Base-by-base conservation (phyloP, 208 protist genomes). In the Leishmania arabica region DNA sequence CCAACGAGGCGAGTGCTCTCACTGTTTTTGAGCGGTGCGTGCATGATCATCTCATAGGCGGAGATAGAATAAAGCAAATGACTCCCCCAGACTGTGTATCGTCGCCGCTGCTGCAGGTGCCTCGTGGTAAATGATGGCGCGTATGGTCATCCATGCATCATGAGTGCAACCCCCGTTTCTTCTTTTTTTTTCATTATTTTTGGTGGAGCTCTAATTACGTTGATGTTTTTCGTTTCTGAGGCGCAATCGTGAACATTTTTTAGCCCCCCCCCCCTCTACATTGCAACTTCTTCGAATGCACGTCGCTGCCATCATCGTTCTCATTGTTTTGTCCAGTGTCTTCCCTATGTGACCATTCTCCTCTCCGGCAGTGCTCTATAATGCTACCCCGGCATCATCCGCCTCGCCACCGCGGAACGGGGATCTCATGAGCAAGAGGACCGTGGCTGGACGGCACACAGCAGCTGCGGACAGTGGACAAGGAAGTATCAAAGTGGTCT, bases 401-500 rank as follows among this genome's bases (percentile, higher is more conserved):
- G 2, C 37, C 42, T 34, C 27, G n/a, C 42, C 7, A 37, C 31
- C 27, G 68, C 27, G 45, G 11, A 73, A 51, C 24, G 5, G 45
- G 45, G 37, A 19, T 31, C 27, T 73, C 21, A 9, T 8, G 3
- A 24, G n/a, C 11, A 19, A 31, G 45, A 73, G 68, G 21, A 21
- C 53, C 5, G 68, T 51, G 42, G 9, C 40, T n/a, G 68, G n/a
- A 3, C 8, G 6, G 45, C 24, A 24, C 2, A 49, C 31, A 51
- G 13, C 68, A 72, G 82, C 71, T 85, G 9, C 82, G 95, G 31
- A 92, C 90, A 15, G 89, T 97, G 2, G 87, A 90, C 75, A 93
- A 88, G 53, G 73, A 53, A 82, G 90, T 13, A 62, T 89, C 87
- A 0, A 72, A 80, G 24, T 88, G 90, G 49, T 80, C 74, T 4